Evolutionary conservation across 768 basidiomycete genomes (phyloP), one percentile per base, ranked within the genome.

Genomic region (Xerocomus spinulosus): DNA sequence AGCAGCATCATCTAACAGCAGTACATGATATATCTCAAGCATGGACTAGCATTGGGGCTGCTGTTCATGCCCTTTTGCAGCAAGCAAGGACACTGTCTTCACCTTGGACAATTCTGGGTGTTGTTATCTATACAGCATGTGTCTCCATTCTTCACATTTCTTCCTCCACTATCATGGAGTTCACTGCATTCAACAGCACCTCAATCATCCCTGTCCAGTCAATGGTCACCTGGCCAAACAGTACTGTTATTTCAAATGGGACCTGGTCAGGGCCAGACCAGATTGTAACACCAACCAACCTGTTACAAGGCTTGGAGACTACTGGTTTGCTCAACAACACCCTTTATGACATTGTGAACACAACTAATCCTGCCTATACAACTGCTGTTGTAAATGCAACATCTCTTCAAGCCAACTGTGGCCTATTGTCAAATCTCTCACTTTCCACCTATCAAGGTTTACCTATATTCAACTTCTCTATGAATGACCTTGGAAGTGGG

Each of bases 21-120:
- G 35, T 57, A 1, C 59, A 63, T 44, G 61, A 63, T 33, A 26
- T 51, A 7, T 4, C 46, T 34, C 26, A 36, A 3, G 57, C 63
- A 13, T 63, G 62, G 62, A 43, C 42, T 14, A 58, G 63, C 0
- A 47, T 57, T 42, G 61, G 61, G n/a, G 43, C 54, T 43, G 59
- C 62, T 6, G 0, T 54, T 5, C 13, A 47, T 21, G 9, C 26
- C 4, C 37, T 59, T 7, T 61, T 56, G 59, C 30, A 37, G 13
- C 61, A 63, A 36, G 51, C 30, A 9, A 24, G 34, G 14, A 17
- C 49, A 12, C 3, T 37, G 3, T 51, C 62, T 10, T 63, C 59
- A 3, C 6, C 40, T 14, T 40, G 36, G 44, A 24, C 43, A 8
- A 34, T 51, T 15, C 18, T 61, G 10, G 52, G 57, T 18, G 53